A percentile compares a stretch with the other conserved stretches of the same genome.
Evolutionary conservation across 2,329 filamentous ascomycete species (phyloP).

Genomic region (Macrophomina pseudophaseolina): DNA sequence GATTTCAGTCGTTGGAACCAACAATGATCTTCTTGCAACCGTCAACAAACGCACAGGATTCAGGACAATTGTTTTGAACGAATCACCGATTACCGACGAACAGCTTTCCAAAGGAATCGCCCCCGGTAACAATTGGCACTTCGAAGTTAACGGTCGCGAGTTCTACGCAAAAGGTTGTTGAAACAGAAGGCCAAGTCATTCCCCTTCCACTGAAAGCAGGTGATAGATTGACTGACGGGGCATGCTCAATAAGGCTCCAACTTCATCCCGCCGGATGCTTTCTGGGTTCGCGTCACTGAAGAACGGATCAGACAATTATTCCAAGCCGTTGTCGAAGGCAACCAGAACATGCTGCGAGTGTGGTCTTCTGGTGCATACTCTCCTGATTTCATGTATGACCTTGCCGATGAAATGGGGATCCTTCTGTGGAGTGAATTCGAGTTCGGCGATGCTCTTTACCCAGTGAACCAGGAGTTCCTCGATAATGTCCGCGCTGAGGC

Average conservation of each 20-base stretch:
- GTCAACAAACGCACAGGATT: constrained; percentile 64
- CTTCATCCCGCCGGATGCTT: constrained; percentile 66
- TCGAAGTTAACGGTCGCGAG: constrained; percentile 67
- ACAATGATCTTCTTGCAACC: constrained; percentile 46
- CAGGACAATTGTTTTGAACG: constrained; percentile 65
- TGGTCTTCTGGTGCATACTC: constrained; percentile 66
- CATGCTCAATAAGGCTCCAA: constrained; percentile 49
- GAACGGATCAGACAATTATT: constrained; percentile 59
- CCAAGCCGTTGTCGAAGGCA: constrained; percentile 60
- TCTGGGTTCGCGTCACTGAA: constrained; percentile 65
- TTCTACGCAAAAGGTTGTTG: constrained; percentile 64
- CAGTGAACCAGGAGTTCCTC: constrained; percentile 59
- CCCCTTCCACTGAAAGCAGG: too few relatives aligned
- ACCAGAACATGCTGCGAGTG: constrained; percentile 69
- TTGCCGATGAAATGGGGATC: constrained; percentile 66
- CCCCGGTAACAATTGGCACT: constrained; percentile 66
- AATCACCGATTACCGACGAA: constrained; percentile 58
- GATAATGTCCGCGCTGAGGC: constrained; percentile 63
- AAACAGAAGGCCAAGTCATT: too few relatives aligned
- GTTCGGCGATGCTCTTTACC: constrained; percentile 66
- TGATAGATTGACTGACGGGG: too few relatives aligned
- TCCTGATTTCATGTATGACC: constrained; percentile 67
- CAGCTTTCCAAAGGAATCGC: constrained; percentile 61
- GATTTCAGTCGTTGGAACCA: constrained; percentile 51
- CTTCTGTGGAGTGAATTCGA: constrained; percentile 69